Percentiles rank a stretch among this genome's conserved stretches.
Evolutionary conservation across 768 basidiomycete genomes (phyloP).

Genomic region (Mrakia blollopis): DNA sequence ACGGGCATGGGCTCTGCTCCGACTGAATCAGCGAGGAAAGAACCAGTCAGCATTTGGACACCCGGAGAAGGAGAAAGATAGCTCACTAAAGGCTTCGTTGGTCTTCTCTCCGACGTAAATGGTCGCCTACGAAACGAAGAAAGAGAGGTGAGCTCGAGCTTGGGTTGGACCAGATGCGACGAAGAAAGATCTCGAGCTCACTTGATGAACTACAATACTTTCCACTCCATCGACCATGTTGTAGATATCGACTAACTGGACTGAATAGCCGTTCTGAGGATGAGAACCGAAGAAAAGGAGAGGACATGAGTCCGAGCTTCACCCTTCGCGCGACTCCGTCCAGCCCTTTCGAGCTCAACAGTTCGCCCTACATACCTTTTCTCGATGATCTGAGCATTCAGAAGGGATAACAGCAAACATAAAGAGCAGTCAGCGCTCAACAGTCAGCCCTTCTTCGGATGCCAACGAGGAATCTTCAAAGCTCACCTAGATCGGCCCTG

Average conservation of each 20-base stretch:
- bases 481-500: slow-evolving; percentile 71
- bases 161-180: too few species aligned
- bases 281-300: neutral
- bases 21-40: slow-evolving; percentile 50
- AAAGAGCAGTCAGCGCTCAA: too few species aligned
- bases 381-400: slow-evolving; percentile 73
- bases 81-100: slow-evolving; percentile 81
- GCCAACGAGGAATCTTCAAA: too few species aligned
- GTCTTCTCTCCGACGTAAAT: slow-evolving; percentile 83
- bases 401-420: too few species aligned
- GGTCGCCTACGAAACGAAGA: slow-evolving; percentile 35
- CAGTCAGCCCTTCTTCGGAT: too few species aligned
- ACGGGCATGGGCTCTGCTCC: slow-evolving; percentile 71
- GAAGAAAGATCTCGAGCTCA: neutral
- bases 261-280: slow-evolving; percentile 78
- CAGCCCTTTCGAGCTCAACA: neutral
- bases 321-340: neutral
- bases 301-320: too few species aligned
- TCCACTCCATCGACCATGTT: slow-evolving; percentile 55
- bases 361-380: slow-evolving; percentile 56
- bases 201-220: slow-evolving; percentile 50
- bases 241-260: slow-evolving; percentile 71
- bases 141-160: too few species aligned
- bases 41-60: neutral
- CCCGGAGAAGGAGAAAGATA: neutral